phyloP scores from a whole-genome alignment of 2,329 filamentous ascomycete species.

The Claviceps fusiformis region DNA sequence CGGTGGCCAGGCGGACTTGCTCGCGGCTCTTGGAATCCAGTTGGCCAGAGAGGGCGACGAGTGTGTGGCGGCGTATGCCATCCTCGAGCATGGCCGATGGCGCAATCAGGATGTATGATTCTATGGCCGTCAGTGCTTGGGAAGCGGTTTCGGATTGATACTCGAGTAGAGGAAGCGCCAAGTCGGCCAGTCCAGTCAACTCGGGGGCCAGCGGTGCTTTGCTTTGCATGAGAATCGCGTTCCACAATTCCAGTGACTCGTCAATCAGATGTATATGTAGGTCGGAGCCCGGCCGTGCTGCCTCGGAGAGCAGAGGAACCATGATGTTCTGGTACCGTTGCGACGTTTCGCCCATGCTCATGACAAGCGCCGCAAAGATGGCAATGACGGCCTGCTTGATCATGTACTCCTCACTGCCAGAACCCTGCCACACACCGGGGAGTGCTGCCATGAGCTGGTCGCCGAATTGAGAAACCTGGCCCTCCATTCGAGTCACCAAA shows the following conservation, averaged over 20 bases:
- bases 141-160: slow-evolving; percentile 50
- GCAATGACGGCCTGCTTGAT: slow-evolving; percentile 89
- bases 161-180: slow-evolving; percentile 52
- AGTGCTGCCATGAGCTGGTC: slow-evolving; percentile 72
- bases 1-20: slow-evolving; percentile 41
- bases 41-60: slow-evolving; percentile 34
- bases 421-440: slow-evolving; percentile 72
- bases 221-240: slow-evolving; percentile 55
- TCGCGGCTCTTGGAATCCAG: slow-evolving; percentile 43
- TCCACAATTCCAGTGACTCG: slow-evolving; percentile 84
- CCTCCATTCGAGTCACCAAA: slow-evolving; percentile 69
- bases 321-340: slow-evolving; percentile 67
- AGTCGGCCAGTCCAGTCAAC: slow-evolving; percentile 48
- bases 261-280: slow-evolving; percentile 75
- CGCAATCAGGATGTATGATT: slow-evolving; percentile 58
- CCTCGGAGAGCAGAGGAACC: slow-evolving; percentile 68
- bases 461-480: slow-evolving; percentile 52
- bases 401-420: slow-evolving; percentile 68
- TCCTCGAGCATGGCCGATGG: slow-evolving; percentile 52
- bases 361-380: slow-evolving; percentile 72
- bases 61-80: slow-evolving; percentile 34
- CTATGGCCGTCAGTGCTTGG: slow-evolving; percentile 49
- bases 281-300: slow-evolving; percentile 62
- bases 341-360: slow-evolving; percentile 67
- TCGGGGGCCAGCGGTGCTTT: slow-evolving; percentile 46